A percentile compares a stretch with the other conserved stretches of the same genome.
phyloP scores from a whole-genome alignment of 352 stramenopile species.

The Phytophthora ramorum region DNA sequence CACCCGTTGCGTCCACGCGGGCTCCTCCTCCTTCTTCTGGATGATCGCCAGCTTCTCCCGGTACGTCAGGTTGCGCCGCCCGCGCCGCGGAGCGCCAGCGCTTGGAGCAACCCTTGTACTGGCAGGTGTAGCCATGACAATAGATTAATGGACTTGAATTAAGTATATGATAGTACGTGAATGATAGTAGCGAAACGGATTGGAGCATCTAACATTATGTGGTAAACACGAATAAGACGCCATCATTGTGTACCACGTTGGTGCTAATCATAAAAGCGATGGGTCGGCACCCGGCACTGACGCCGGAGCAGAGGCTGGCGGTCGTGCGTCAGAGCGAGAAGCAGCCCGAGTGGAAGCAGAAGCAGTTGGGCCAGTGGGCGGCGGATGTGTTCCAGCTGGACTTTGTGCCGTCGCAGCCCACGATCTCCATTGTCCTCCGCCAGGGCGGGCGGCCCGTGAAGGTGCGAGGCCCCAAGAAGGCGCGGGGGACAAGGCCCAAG shows the following conservation, averaged over 20 bases:
- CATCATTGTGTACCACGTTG: neutral
- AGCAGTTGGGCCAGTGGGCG: constrained; percentile 68
- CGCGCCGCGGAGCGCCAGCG: neutral
- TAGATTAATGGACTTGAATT: neutral
- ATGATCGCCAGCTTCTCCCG: constrained; percentile 65
- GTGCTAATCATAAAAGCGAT: constrained; percentile 1
- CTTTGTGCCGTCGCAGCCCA: constrained; percentile 74
- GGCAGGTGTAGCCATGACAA: neutral
- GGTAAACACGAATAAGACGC: neutral
- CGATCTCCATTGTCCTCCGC: constrained; percentile 79
- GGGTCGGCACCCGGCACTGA: constrained; percentile 49
- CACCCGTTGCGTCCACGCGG: constrained; percentile 59
- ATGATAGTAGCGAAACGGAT: neutral
- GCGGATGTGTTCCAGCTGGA: constrained; percentile 62
- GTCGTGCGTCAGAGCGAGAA: constrained; percentile 76
- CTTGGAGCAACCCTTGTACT: neutral
- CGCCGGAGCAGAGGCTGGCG: constrained; percentile 66
- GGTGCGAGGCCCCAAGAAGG: constrained; percentile 41
- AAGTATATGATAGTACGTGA: neutral
- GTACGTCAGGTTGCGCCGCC: constrained; percentile 68
- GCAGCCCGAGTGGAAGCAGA: constrained; percentile 69
- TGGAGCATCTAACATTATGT: no score
- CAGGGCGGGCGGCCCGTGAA: constrained; percentile 48
- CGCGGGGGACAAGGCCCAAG: constrained; percentile 51
- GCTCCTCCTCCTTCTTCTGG: constrained; percentile 60